phyloP scores from a whole-genome alignment of 2,329 filamentous ascomycete species.

The Stagonosporopsis tanaceti region DNA sequence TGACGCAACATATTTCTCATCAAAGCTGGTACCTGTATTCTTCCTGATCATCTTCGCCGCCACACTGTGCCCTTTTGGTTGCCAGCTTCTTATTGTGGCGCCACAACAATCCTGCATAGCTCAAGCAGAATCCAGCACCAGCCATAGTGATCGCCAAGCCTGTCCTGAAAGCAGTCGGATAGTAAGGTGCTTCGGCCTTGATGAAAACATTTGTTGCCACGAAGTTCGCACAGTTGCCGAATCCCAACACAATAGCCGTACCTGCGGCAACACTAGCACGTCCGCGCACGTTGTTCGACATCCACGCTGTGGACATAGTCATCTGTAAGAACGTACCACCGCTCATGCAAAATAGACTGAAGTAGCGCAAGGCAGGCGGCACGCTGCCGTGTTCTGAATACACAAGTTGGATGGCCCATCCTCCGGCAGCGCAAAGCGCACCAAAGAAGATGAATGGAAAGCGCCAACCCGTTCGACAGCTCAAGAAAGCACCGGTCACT shows the following conservation, averaged over 20 bases:
- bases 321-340: conserved; percentile 60
- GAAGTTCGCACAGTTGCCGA: conserved; percentile 66
- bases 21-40: conserved; percentile 40
- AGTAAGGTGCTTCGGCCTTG: conserved; percentile 35
- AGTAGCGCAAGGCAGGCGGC: conserved; percentile 61
- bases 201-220: conserved; percentile 56
- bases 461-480: conserved; percentile 38
- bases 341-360: conserved; percentile 41
- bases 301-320: conserved; percentile 61
- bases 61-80: conserved; percentile 28
- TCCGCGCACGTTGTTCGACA: conserved; percentile 59
- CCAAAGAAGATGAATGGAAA: conserved; percentile 43
- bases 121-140: conserved; percentile 29
- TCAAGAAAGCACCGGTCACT: conserved; percentile 32
- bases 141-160: conserved; percentile 46
- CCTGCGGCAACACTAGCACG: conserved; percentile 33
- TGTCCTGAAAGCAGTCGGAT: conserved; percentile 40
- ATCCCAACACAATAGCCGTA: conserved; percentile 32
- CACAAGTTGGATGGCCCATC: conserved; percentile 60
- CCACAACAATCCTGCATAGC: conserved; percentile 55
- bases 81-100: conserved; percentile 60
- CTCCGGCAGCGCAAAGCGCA: conserved; percentile 52
- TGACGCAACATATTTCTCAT: not conserved
- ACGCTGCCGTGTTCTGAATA: conserved; percentile 54
- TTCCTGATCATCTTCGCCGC: conserved; percentile 33